These are phyloP conservation scores for Aspergillus uvarum DNA, from an alignment of 2,329 filamentous ascomycete genomes.

Conservation along the genomic window DNA sequence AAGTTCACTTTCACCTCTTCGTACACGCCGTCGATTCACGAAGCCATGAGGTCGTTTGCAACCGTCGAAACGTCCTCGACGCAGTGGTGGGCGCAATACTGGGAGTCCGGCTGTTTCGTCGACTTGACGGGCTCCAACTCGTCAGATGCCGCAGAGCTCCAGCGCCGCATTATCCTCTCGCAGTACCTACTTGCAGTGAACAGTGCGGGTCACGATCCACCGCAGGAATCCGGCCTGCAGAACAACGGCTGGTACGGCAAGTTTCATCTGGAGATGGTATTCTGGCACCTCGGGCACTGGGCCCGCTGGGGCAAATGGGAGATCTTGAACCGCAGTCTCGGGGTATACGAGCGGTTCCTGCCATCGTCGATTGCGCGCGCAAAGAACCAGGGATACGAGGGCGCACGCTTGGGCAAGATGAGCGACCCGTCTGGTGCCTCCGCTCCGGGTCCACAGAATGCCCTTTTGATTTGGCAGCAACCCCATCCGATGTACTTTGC, in stretches of 20 bases:
- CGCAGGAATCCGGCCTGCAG: conserved; percentile 46
- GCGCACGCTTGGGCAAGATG: conserved; percentile 57
- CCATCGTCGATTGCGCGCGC: conserved; percentile 37
- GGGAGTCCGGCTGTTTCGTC: conserved; percentile 54
- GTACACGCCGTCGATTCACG: not conserved
- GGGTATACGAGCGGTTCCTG: conserved; percentile 49
- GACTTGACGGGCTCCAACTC: conserved; percentile 46
- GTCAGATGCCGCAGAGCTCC: conserved; percentile 49
- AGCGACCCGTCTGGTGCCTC: conserved; percentile 56
- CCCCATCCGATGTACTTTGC: conserved; percentile 62
- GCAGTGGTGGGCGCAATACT: conserved; percentile 52
- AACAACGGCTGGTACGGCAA: conserved; percentile 61
- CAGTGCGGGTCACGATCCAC: conserved; percentile 25
- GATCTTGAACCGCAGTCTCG: conserved; percentile 2
- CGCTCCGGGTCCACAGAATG: conserved; percentile 62
- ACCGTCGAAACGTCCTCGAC: conserved; percentile 11
- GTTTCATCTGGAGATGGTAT: conserved; percentile 57
- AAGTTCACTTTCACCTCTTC: not conserved
- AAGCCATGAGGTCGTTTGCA: conserved; percentile 11
- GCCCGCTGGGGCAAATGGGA: conserved; percentile 16
- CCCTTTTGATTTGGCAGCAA: conserved; percentile 62
- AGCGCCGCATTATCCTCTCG: conserved; percentile 54
- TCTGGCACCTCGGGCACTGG: conserved; percentile 56
- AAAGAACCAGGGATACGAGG: conserved; percentile 38
- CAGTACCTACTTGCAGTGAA: conserved; percentile 57